Conservation (phyloP, 2,329 filamentous ascomycete genomes). For the Diaporthe aspalathi region DNA sequence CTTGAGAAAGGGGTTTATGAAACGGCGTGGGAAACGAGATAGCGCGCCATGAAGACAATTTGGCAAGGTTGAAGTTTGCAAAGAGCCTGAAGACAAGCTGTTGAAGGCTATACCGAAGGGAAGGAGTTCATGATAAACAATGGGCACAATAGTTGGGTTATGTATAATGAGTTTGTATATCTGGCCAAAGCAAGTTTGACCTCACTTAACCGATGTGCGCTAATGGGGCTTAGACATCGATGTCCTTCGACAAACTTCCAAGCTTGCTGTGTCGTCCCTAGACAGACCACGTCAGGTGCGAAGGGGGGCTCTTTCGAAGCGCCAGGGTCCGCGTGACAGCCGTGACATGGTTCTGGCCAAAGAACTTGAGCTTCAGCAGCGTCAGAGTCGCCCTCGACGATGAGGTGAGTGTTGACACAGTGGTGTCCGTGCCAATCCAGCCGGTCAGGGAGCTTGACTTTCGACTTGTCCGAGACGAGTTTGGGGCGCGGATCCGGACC, state of each 20-base stretch:
- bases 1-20: neutral
- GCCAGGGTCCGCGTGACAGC: neutral
- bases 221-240: neutral
- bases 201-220: neutral
- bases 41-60: too few species aligned
- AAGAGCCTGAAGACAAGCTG: too few species aligned
- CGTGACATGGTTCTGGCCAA: neutral
- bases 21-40: fast-evolving
- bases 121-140: neutral
- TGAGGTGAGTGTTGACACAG: constrained; percentile 49
- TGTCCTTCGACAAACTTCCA: constrained; percentile 24
- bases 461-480: neutral
- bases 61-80: too few species aligned
- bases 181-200: fast-evolving
- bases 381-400: constrained; percentile 49
- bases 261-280: neutral
- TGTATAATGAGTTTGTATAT: neutral
- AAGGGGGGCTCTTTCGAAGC: neutral
- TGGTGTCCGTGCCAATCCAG: constrained; percentile 39
- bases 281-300: neutral
- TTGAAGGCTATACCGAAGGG: too few species aligned
- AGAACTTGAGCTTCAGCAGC: neutral
- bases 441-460: neutral
- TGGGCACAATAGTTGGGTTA: neutral
- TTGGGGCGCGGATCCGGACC: neutral